A percentile compares a stretch with the other conserved stretches of the same genome.
These are phyloP conservation scores for Pulveroboletus sp. DNA, from an alignment of 768 basidiomycete species.

Conservation along the genomic window DNA sequence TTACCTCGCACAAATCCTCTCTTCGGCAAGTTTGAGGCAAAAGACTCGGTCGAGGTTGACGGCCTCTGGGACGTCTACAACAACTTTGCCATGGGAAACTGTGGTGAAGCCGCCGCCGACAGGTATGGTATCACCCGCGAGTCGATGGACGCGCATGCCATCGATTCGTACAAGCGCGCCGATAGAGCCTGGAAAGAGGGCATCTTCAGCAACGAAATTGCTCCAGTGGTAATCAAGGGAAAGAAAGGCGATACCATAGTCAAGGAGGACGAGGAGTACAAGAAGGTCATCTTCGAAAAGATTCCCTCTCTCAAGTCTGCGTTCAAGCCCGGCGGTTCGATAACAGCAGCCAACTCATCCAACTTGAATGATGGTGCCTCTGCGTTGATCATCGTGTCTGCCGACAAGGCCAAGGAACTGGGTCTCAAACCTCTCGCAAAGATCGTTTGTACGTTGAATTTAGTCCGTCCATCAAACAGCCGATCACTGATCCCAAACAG, in stretches of 20 bases:
- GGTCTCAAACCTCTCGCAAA: constrained; percentile 92
- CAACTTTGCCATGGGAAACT: constrained; percentile 98
- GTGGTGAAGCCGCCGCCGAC: constrained; percentile 82
- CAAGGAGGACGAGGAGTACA: constrained; percentile 97
- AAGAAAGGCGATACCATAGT: constrained; percentile 92
- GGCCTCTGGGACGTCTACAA: constrained; percentile 98
- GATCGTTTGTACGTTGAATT: constrained; percentile 72
- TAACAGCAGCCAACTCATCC: constrained; percentile 97
- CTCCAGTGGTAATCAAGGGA: constrained; percentile 85
- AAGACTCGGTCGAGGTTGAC: constrained; percentile 86
- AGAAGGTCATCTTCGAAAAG: constrained; percentile 94
- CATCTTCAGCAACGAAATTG: constrained; percentile 83
- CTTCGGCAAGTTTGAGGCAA: constrained; percentile 88
- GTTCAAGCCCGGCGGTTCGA: constrained; percentile 85
- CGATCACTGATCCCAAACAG: constrained; percentile 38
- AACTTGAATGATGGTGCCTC: constrained; percentile 95
- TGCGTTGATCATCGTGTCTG: constrained; percentile 92
- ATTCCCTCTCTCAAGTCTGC: constrained; percentile 84
- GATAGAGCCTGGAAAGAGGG: constrained; percentile 88
- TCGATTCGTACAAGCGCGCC: constrained; percentile 93
- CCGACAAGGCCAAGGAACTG: constrained; percentile 87
- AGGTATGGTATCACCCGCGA: constrained; percentile 85
- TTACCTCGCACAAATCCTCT: constrained; percentile 75
- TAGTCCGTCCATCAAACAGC: neutral
- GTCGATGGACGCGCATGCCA: constrained; percentile 85